Base-by-base conservation (phyloP, 306 rosid species). In the Prunus campanulata region DNA sequence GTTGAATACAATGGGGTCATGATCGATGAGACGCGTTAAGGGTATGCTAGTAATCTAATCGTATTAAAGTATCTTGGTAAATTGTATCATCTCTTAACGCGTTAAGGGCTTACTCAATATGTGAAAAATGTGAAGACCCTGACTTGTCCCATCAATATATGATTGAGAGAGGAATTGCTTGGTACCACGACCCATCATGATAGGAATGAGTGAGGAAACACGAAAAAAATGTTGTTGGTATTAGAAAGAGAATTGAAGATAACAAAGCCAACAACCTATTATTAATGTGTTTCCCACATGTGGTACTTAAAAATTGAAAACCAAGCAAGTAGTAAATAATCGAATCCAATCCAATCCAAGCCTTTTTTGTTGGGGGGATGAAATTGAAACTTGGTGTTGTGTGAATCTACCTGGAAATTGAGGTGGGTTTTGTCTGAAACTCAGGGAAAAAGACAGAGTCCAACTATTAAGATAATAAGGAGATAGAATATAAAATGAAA, bases 331-430 rank as follows among this genome's bases (percentile, higher is more conserved):
- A 48, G 61, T 25, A 6, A 24, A 44, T 64, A 62, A 35, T 24
- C 25, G 25, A 24, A 24, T 75, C 71, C 62, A 29, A 14, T 27
- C 68, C 20, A 24, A 72, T 81, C 83, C 61, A 79, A 82, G 80
- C 83, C 83, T 87, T 87, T 81, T 80, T 89, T 78, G 18, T 14
- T 13, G 19, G 19, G 14, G 79, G 86, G 73, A 75, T 27, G 68
- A 46, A 20, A 24, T 79, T 85, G 22, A 88, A 86, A 82, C 79
- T 44, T 29, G 68, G 47, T 60, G 87, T 91, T 86, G 86, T 75
- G 87, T 87, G 94, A 87, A 93, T 93, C 96, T 86, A 89, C 93
- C 97, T 91, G 94, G 94, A 91, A 89, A 86, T 88, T 79, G 96
- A 86, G 97, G 89, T 91, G 96, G 85, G 77, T 74, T 93, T 88